A percentile compares a stretch with the other conserved stretches of the same genome.
Evolutionary conservation across 768 basidiomycete species (phyloP).

Genomic region (Mycena polygramma): DNA sequence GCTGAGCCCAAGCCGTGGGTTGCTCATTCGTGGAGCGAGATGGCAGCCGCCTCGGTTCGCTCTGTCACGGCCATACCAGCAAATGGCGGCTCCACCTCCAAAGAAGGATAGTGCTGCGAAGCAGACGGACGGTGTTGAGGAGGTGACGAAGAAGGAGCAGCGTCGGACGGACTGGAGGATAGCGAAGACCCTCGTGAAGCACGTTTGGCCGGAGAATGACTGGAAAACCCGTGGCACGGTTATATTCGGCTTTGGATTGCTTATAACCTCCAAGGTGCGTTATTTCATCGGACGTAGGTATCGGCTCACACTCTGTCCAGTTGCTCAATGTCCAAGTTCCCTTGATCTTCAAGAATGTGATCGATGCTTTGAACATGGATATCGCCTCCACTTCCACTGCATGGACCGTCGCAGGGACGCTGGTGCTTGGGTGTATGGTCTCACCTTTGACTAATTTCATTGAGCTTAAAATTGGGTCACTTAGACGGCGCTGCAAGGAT

Average conservation of each 20-base stretch:
- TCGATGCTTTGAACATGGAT: slow-evolving; percentile 91
- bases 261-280: slow-evolving; percentile 88
- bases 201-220: slow-evolving; percentile 94
- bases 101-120: slow-evolving; percentile 18
- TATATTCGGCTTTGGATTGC: slow-evolving; percentile 81
- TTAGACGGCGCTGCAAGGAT: slow-evolving; percentile 93
- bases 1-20: neutral
- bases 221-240: slow-evolving; percentile 88
- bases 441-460: neutral
- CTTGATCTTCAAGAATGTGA: slow-evolving; percentile 90
- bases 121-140: neutral
- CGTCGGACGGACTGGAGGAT: slow-evolving; percentile 89
- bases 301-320: slow-evolving; percentile 53
- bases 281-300: neutral
- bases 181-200: slow-evolving; percentile 82
- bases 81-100: slow-evolving; percentile 23
- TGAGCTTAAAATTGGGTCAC: slow-evolving; percentile 2
- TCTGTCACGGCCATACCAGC: slow-evolving; percentile 25
- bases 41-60: slow-evolving; percentile 12
- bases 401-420: slow-evolving; percentile 91
- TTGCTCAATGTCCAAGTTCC: slow-evolving; percentile 99
- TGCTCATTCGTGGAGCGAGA: neutral
- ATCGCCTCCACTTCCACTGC: slow-evolving; percentile 82
- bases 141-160: slow-evolving; percentile 53
- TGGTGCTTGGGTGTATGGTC: slow-evolving; percentile 90